Evolutionary conservation across 148 eudicot species (phyloP).

Genomic region (Polygonum maritimum): DNA sequence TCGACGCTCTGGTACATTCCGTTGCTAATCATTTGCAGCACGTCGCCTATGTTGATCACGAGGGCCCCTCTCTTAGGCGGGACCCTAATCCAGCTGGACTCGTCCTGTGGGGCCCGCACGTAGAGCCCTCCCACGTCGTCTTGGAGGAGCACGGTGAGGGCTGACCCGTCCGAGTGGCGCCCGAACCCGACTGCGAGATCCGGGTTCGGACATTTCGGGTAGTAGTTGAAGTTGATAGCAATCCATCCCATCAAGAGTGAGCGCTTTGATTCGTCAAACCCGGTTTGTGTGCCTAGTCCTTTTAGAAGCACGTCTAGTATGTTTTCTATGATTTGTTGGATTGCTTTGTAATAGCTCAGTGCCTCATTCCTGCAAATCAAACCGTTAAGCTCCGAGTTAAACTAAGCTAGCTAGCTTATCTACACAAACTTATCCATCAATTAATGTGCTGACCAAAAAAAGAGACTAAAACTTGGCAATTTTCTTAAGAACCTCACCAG

Average conservation of each 20-base stretch:
- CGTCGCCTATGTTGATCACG: constrained; percentile 50
- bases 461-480: too few relatives aligned
- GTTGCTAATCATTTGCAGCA: constrained; percentile 56
- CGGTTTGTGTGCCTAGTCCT: neutral
- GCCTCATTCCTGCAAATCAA: neutral
- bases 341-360: neutral
- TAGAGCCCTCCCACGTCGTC: constrained; percentile 23
- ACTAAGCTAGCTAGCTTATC: too few relatives aligned
- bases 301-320: neutral
- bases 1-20: constrained; percentile 47
- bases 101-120: neutral
- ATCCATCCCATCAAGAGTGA: neutral
- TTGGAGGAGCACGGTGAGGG: constrained; percentile 26
- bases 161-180: constrained; percentile 21
- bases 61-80: constrained; percentile 37
- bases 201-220: constrained; percentile 24
- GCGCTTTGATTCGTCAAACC: neutral
- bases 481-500: too few relatives aligned
- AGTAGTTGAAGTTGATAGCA: constrained; percentile 17
- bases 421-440: too few relatives aligned
- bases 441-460: too few relatives aligned
- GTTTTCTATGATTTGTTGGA: neutral
- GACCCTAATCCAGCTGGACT: constrained; percentile 27
- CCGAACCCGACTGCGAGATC: constrained; percentile 25
- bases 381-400: neutral